phyloP scores from a whole-genome alignment of 2,329 filamentous ascomycete genomes.

The Thermoascus crustaceus region DNA sequence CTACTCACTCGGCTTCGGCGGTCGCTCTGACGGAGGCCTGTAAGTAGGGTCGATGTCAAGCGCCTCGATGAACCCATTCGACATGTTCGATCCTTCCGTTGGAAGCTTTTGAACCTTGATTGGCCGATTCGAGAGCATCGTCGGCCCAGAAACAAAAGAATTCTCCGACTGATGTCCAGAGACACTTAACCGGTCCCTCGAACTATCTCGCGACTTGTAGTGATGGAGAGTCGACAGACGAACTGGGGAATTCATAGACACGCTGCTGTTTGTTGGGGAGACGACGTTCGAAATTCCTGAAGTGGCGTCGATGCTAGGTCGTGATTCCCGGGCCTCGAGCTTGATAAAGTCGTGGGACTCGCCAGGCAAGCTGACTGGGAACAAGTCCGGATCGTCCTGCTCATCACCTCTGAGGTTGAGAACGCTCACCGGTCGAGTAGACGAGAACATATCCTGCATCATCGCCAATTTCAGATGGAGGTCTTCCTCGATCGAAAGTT shows the following conservation, averaged over 20 bases:
- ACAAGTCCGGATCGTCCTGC: conserved; percentile 38
- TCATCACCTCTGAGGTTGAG: conserved; percentile 37
- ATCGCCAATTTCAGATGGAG: conserved; percentile 35
- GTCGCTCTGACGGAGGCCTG: conserved; percentile 64
- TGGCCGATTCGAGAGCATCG: conserved; percentile 17
- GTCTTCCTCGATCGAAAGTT: conserved; percentile 35
- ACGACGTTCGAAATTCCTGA: conserved; percentile 23
- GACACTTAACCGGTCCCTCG: conserved; percentile 17
- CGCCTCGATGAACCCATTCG: conserved; percentile 82
- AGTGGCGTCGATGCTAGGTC: conserved; percentile 25
- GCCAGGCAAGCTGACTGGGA: conserved; percentile 31
- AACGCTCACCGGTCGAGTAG: conserved; percentile 34
- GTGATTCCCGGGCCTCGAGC: conserved; percentile 24
- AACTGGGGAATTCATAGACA: conserved; percentile 31
- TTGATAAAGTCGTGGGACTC: conserved; percentile 23
- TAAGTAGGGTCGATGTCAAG: conserved; percentile 84
- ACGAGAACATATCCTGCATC: conserved; percentile 42
- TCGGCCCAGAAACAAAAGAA: conserved; percentile 14
- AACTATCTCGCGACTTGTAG: conserved; percentile 16
- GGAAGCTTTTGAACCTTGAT: conserved; percentile 23
- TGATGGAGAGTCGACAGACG: conserved; percentile 11
- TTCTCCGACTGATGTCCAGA: conserved; percentile 17
- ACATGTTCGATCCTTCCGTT: conserved; percentile 23
- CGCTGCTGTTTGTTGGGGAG: conserved; percentile 34
- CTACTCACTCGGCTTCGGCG: conserved; percentile 55